Percentiles rank a stretch among this genome's conserved stretches.
Evolutionary conservation across 129 eudicot genomes (phyloP).

Genomic region (Dittrichia graveolens): DNA sequence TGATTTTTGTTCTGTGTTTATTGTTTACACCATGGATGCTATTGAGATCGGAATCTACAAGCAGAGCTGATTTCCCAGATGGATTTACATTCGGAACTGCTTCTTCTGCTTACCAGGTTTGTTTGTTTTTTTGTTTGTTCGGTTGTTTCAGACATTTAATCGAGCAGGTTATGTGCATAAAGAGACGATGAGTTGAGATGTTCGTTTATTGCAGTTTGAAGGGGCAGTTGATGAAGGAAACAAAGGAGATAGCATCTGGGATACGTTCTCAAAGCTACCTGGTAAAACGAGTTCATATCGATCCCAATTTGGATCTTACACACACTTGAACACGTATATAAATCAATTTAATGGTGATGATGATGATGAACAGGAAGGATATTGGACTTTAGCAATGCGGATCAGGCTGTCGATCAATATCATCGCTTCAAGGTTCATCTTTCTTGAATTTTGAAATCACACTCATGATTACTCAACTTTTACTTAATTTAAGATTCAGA

Average conservation of each 20-base stretch:
- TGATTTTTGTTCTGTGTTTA: slow-evolving; percentile 11
- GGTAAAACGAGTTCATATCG: slow-evolving; percentile 38
- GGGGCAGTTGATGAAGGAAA: slow-evolving; percentile 96
- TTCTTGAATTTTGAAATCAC: neutral
- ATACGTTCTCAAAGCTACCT: slow-evolving; percentile 67
- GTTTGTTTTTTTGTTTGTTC: neutral
- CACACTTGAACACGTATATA: neutral
- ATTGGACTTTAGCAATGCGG: slow-evolving; percentile 87
- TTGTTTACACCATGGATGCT: slow-evolving; percentile 21
- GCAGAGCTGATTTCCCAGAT: slow-evolving; percentile 66
- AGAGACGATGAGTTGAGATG: neutral
- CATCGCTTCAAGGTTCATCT: slow-evolving; percentile 79
- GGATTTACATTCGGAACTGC: slow-evolving; percentile 89
- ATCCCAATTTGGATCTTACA: neutral
- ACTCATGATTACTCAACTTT: neutral
- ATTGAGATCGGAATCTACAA: slow-evolving; percentile 43
- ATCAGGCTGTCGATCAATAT: slow-evolving; percentile 89
- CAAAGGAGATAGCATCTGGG: slow-evolving; percentile 92
- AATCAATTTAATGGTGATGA: neutral
- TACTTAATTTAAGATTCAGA: slow-evolving; percentile 1
- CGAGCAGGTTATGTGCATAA: slow-evolving; percentile 7
- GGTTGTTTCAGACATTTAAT: neutral
- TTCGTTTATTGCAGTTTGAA: slow-evolving; percentile 64
- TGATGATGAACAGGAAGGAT: slow-evolving; percentile 59
- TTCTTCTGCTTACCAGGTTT: slow-evolving; percentile 90